Percentiles rank a stretch among this genome's conserved stretches.
phyloP scores from a whole-genome alignment of 1,284 basidiomycete genomes.

The Phaffia rhodozyma region DNA sequence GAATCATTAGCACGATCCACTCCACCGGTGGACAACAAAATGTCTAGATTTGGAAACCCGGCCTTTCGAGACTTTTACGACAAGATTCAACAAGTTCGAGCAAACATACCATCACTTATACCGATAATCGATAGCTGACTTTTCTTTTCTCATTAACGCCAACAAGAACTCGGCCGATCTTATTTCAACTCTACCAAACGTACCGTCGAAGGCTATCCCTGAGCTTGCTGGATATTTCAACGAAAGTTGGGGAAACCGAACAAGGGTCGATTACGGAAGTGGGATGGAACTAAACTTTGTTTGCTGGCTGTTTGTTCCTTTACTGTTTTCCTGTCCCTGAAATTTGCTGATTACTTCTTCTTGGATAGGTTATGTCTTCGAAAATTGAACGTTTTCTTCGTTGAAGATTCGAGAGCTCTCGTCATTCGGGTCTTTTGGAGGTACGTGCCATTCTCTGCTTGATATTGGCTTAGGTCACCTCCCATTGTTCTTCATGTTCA shows the following conservation, averaged over 20 bases:
- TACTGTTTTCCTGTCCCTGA: background rate
- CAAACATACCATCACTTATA: no score
- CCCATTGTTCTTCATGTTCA: background rate
- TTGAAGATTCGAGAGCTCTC: constrained; percentile 60
- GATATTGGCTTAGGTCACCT: background rate
- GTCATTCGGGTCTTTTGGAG: constrained; percentile 86
- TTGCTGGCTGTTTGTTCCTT: constrained; percentile 73
- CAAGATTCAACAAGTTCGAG: constrained; percentile 55
- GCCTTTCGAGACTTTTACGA: constrained; percentile 90
- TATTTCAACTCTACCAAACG: constrained; percentile 47
- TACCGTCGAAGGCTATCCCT: constrained; percentile 47
- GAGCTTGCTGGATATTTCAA: constrained; percentile 72
- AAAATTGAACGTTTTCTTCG: constrained; percentile 54
- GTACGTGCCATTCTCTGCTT: constrained; percentile 34
- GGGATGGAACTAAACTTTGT: constrained; percentile 98
- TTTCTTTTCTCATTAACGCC: constrained; percentile 9
- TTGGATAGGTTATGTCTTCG: constrained; percentile 63
- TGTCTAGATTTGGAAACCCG: constrained; percentile 92
- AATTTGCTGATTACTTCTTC: background rate
- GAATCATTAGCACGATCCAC: constrained; percentile 54
- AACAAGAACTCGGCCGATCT: constrained; percentile 25
- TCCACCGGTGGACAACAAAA: constrained; percentile 79
- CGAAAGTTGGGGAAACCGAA: constrained; percentile 82
- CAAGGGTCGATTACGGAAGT: constrained; percentile 93
- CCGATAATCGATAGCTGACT: constrained; percentile 20